A percentile compares a stretch with the other conserved stretches of the same genome.
phyloP scores from a whole-genome alignment of 1,284 basidiomycete genomes.

The Ustilago loliicola region DNA sequence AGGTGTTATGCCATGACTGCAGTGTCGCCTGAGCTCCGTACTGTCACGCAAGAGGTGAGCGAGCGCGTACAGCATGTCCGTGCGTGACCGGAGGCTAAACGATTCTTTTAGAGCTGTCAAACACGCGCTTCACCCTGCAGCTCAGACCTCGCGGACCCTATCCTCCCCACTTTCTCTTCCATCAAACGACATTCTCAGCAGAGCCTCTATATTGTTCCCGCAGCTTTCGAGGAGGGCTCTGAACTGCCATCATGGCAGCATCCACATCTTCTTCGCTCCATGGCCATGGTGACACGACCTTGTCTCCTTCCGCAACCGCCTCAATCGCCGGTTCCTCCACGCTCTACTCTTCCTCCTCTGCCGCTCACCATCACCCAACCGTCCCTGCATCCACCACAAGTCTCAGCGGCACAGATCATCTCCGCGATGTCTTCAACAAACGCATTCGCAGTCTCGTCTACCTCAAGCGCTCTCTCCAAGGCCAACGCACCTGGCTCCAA shows the following conservation, averaged over 20 bases:
- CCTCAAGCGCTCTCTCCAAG: slow-evolving; percentile 48
- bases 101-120: background rate
- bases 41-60: background rate
- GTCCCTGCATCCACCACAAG: background rate
- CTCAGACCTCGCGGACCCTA: slow-evolving; percentile 1
- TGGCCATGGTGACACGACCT: slow-evolving; percentile 7
- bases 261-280: slow-evolving; percentile 20
- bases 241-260: slow-evolving; percentile 15
- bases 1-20: no score
- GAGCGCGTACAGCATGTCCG: slow-evolving; percentile 6
- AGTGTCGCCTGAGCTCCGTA: background rate
- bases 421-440: slow-evolving; percentile 47
- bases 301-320: slow-evolving; percentile 21
- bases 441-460: slow-evolving; percentile 46
- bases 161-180: no score
- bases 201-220: background rate
- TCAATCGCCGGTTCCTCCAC: slow-evolving; percentile 20
- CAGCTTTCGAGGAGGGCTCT: background rate
- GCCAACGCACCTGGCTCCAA: slow-evolving; percentile 48
- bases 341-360: slow-evolving; percentile 16
- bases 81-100: background rate
- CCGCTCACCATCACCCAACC: background rate
- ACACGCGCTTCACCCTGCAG: slow-evolving; percentile 7
- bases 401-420: slow-evolving; percentile 29
- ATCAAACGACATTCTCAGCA: background rate